A percentile compares a stretch with the other conserved stretches of the same genome.
Conservation (phyloP, 1,284 basidiomycete genomes). For the Apiotrichum siamense region DNA sequence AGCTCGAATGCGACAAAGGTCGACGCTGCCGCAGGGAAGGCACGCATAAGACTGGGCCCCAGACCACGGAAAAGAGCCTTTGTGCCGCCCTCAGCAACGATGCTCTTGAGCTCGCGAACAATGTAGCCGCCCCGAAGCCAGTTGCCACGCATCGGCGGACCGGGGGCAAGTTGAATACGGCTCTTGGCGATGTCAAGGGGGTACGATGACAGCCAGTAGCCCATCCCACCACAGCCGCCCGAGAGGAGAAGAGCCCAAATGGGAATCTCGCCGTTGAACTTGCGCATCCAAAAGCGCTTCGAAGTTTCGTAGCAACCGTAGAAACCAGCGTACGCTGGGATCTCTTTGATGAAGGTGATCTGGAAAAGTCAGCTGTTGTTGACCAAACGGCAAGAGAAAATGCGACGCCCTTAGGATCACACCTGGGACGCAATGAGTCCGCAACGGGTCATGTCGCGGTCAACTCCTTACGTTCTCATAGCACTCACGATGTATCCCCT, state of each 20-base stretch:
- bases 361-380: no score
- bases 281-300: constrained; percentile 63
- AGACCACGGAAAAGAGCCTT: constrained; percentile 66
- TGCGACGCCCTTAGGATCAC: no score
- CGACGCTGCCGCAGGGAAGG: constrained; percentile 82
- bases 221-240: constrained; percentile 81
- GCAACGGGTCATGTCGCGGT: no score
- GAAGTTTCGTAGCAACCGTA: constrained; percentile 73
- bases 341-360: constrained; percentile 88
- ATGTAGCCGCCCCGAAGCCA: constrained; percentile 60
- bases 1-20: constrained; percentile 91
- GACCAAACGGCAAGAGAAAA: no score
- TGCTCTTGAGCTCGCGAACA: constrained; percentile 58
- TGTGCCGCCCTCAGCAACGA: constrained; percentile 72
- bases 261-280: constrained; percentile 54
- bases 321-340: constrained; percentile 89
- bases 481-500: constrained; percentile 87
- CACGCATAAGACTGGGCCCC: constrained; percentile 63
- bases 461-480: no score
- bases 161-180: constrained; percentile 70
- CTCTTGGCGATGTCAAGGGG: constrained; percentile 90
- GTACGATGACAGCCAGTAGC: constrained; percentile 92
- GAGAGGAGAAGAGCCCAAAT: constrained; percentile 83
- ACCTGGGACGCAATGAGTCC: no score
- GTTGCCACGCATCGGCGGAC: constrained; percentile 69